phyloP scores from a whole-genome alignment of 148 eudicot species.

The Tetragonia tetragonoides region DNA sequence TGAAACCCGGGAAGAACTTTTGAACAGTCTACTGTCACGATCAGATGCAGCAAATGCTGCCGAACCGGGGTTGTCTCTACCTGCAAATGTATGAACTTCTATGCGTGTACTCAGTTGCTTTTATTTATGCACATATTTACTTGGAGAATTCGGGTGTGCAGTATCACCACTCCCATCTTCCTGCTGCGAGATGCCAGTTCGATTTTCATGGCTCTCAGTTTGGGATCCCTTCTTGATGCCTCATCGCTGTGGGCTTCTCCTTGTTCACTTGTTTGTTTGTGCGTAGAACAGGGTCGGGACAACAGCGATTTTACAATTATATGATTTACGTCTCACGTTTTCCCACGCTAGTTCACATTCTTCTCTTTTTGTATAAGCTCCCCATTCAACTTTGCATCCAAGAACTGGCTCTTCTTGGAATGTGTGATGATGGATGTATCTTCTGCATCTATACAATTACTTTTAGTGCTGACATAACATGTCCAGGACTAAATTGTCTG shows the following conservation, averaged over 20 bases:
- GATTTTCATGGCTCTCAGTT: too few relatives aligned
- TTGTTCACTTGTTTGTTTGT: background rate
- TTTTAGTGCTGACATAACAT: background rate
- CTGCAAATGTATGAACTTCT: constrained; percentile 53
- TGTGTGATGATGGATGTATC: background rate
- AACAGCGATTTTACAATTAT: too few relatives aligned
- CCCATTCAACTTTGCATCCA: background rate
- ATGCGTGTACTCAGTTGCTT: background rate
- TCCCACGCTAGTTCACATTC: too few relatives aligned
- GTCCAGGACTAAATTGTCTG: background rate
- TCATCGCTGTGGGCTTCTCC: background rate
- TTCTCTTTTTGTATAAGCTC: too few relatives aligned
- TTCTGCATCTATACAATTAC: background rate
- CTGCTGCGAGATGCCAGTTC: too few relatives aligned
- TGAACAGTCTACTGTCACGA: constrained; percentile 63
- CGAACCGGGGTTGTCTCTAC: constrained; percentile 43
- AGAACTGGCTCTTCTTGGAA: background rate
- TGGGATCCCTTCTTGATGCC: too few relatives aligned
- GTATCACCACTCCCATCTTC: too few relatives aligned
- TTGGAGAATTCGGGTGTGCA: too few relatives aligned
- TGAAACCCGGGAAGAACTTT: constrained; percentile 86
- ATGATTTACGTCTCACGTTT: too few relatives aligned
- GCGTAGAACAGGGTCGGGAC: background rate
- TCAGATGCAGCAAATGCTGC: constrained; percentile 47
- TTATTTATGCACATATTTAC: background rate